Percentiles rank a stretch among this genome's conserved stretches.
phyloP scores from a whole-genome alignment of 371 early-diverging fungal genomes.

The Circinella minor region DNA sequence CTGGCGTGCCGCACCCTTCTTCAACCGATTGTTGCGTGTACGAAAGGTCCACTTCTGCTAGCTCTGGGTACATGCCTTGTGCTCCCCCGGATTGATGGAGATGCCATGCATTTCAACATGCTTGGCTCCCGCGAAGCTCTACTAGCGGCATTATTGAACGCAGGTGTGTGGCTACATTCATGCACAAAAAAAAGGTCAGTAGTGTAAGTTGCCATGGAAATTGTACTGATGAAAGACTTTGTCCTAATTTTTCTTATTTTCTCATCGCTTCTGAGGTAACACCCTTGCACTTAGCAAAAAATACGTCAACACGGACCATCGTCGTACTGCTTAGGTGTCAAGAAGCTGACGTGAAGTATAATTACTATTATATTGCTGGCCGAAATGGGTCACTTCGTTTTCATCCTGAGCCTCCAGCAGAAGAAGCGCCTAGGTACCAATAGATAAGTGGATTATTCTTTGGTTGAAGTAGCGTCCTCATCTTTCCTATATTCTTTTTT shows the following conservation, averaged over 20 bases:
- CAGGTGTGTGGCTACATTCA: slow-evolving; percentile 3
- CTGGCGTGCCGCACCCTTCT: no score
- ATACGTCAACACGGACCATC: slow-evolving; percentile 4
- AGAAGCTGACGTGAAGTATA: no score
- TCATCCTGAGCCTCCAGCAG: slow-evolving; percentile 7
- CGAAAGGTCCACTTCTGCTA: slow-evolving; percentile 10
- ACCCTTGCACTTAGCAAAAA: slow-evolving; percentile 1
- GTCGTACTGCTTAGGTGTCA: slow-evolving; percentile 3
- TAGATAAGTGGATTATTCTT: slow-evolving; percentile 4
- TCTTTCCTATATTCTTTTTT: slow-evolving; percentile 11
- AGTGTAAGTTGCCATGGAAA: background rate
- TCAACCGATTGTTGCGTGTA: slow-evolving; percentile 2
- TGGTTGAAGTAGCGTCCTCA: slow-evolving; percentile 8
- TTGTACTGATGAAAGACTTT: slow-evolving; percentile 8
- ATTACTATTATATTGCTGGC: slow-evolving; percentile 6
- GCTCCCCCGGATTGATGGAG: slow-evolving; percentile 12
- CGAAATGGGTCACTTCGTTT: slow-evolving; percentile 2
- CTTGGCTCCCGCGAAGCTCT: slow-evolving; percentile 9
- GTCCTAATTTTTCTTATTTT: slow-evolving; percentile 6
- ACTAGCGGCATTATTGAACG: background rate
- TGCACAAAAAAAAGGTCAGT: slow-evolving; percentile 7
- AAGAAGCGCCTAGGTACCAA: slow-evolving; percentile 7
- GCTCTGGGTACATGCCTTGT: slow-evolving; percentile 10
- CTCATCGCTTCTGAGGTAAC: slow-evolving; percentile 2
- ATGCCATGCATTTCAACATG: slow-evolving; percentile 9